Evolutionary conservation across 192 early-diverging fungal genomes (phyloP).

Genomic region (Linderina pennispora): DNA sequence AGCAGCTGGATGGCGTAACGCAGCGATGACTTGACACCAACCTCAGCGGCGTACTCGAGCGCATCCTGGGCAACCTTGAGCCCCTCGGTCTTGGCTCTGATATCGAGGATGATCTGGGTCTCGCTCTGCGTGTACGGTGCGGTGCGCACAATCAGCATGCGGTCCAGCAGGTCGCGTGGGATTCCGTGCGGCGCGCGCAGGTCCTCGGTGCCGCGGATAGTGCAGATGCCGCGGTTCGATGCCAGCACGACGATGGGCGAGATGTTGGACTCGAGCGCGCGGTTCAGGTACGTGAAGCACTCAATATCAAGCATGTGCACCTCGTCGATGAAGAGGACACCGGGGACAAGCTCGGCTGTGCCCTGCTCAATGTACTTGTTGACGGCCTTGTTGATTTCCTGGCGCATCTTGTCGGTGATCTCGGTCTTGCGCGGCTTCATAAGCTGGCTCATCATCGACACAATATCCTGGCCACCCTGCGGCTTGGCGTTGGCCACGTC

Average conservation of each 20-base stretch:
- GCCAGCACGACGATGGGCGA: conserved; percentile 98
- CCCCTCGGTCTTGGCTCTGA: conserved; percentile 87
- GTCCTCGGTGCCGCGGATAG: conserved; percentile 70
- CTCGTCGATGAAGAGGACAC: conserved; percentile 98
- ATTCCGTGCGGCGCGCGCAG: conserved; percentile 86
- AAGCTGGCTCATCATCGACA: conserved; percentile 97
- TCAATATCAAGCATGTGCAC: conserved; percentile 99
- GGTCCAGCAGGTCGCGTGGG: conserved; percentile 93
- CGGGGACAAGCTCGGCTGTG: conserved; percentile 93
- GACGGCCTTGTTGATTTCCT: conserved; percentile 98
- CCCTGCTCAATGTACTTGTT: conserved; percentile 99
- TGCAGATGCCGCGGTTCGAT: conserved; percentile 93
- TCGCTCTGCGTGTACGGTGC: conserved; percentile 88
- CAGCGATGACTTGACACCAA: conserved; percentile 84
- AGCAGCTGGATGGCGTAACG: conserved; percentile 95
- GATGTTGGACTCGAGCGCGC: conserved; percentile 91
- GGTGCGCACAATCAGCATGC: conserved; percentile 94
- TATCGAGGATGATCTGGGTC: conserved; percentile 84
- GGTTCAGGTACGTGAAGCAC: conserved; percentile 98
- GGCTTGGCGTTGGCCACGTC: conserved; percentile 95
- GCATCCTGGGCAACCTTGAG: conserved; percentile 76
- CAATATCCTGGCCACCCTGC: conserved; percentile 96
- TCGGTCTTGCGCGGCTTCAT: conserved; percentile 99
- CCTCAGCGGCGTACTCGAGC: conserved; percentile 68
- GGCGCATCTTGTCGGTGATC: conserved; percentile 96